These are phyloP conservation scores for Penicillium sp. DNA, from an alignment of 2,329 filamentous ascomycete species.

Conservation along the genomic window DNA sequence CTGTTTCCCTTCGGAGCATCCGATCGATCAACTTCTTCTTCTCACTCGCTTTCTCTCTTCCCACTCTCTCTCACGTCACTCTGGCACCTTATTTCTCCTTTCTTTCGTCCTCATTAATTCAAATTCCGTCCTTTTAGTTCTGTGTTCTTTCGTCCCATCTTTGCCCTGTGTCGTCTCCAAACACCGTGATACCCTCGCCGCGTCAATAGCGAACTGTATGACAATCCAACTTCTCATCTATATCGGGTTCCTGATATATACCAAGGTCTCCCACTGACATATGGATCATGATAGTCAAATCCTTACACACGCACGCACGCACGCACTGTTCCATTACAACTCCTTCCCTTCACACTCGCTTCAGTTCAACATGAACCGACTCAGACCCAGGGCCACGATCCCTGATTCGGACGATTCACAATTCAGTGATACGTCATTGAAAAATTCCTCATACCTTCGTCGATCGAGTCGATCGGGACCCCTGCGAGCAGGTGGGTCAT, in stretches of 20 bases:
- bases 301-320: not conserved
- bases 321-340: not conserved
- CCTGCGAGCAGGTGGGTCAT: conserved; percentile 13
- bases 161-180: not conserved
- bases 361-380: conserved; percentile 14
- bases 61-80: not conserved
- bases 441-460: conserved; percentile 13
- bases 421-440: conserved; percentile 16
- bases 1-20: not conserved
- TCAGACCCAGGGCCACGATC: conserved; percentile 13
- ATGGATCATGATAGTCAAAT: not conserved
- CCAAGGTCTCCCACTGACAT: not conserved
- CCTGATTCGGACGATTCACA: conserved; percentile 23
- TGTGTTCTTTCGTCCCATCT: not conserved
- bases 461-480: conserved; percentile 10
- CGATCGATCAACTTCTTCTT: not conserved
- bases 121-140: not conserved
- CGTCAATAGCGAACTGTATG: not conserved
- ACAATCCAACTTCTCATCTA: not conserved
- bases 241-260: not conserved
- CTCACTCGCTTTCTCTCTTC: conserved; percentile 4
- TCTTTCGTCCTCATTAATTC: not conserved
- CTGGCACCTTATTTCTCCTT: not conserved
- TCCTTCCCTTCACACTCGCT: not conserved
- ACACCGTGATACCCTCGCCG: not conserved